These are phyloP conservation scores for Botryotinia convoluta DNA, from an alignment of 2,329 filamentous ascomycete genomes.

Conservation along the genomic window DNA sequence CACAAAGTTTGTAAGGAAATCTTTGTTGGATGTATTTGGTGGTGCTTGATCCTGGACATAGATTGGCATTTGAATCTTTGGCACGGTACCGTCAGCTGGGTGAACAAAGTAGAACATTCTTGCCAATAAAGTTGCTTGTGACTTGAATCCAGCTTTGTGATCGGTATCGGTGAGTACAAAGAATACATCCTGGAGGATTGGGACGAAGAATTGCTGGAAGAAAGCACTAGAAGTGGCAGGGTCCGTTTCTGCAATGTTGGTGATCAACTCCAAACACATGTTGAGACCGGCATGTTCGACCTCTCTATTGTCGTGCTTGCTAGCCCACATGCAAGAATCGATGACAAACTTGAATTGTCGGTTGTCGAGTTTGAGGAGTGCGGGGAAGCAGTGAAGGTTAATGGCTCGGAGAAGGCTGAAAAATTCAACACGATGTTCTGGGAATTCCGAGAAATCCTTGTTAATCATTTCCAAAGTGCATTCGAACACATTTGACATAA, in stretches of 20 bases:
- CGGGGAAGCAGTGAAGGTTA: conserved; percentile 95
- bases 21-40: conserved; percentile 79
- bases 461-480: conserved; percentile 99
- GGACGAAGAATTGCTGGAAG: conserved; percentile 96
- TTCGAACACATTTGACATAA: conserved; percentile 98
- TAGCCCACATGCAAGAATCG: conserved; percentile 99
- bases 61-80: conserved; percentile 90
- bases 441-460: conserved; percentile 99
- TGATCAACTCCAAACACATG: conserved; percentile 97
- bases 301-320: conserved; percentile 98
- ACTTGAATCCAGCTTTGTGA: conserved; percentile 99
- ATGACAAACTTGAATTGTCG: conserved; percentile 99
- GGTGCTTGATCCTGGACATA: conserved; percentile 82
- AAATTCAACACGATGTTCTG: conserved; percentile 98
- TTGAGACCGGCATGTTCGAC: conserved; percentile 94
- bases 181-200: conserved; percentile 95
- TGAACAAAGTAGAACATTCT: conserved; percentile 97
- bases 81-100: conserved; percentile 61
- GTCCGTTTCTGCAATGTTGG: conserved; percentile 94
- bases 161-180: conserved; percentile 97
- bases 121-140: conserved; percentile 88
- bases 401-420: conserved; percentile 96
- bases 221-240: conserved; percentile 83
- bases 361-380: conserved; percentile 88
- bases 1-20: conserved; percentile 88